Percentiles rank a stretch among this genome's conserved stretches.
These are phyloP conservation scores for Fusarium redolens DNA, from an alignment of 2,329 filamentous ascomycete genomes.

Conservation along the genomic window DNA sequence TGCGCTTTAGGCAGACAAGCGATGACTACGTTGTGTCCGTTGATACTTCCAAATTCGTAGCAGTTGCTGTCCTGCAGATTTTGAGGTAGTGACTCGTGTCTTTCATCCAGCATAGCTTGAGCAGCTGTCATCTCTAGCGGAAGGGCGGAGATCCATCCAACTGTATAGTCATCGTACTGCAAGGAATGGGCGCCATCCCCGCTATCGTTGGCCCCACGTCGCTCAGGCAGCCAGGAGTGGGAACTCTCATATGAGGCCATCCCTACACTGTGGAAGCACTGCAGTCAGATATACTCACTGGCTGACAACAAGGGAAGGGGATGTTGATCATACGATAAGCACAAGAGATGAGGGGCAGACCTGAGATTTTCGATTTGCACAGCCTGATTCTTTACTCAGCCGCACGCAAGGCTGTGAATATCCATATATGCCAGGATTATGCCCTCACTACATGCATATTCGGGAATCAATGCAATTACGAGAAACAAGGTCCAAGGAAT, in stretches of 20 bases:
- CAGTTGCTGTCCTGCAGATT: constrained; percentile 36
- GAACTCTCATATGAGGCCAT: not conserved
- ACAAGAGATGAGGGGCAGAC: not conserved
- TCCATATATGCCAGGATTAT: not conserved
- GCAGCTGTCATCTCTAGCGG: constrained; percentile 45
- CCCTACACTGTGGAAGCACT: rapidly evolving
- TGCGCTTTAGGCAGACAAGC: constrained; percentile 33
- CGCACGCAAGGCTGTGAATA: not conserved
- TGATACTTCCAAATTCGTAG: constrained; percentile 40
- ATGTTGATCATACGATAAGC: rapidly evolving
- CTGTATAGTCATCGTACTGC: constrained; percentile 35
- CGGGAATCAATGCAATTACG: rapidly evolving
- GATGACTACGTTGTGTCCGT: constrained; percentile 42
- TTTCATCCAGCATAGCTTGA: constrained; percentile 43
- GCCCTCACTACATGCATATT: not conserved
- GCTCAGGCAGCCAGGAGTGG: not conserved
- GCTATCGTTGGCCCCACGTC: not conserved
- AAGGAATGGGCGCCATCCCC: rapidly evolving
- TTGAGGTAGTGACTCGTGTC: constrained; percentile 7
- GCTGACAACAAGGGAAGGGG: rapidly evolving
- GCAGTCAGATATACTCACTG: rapidly evolving
- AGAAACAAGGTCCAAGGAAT: too few relatives aligned
- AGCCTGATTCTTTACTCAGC: not conserved
- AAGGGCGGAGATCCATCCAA: constrained; percentile 49
- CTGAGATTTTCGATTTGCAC: not conserved